Conservation (phyloP, 371 early-diverging fungal species). For the Vairimorpha necatrix region DNA sequence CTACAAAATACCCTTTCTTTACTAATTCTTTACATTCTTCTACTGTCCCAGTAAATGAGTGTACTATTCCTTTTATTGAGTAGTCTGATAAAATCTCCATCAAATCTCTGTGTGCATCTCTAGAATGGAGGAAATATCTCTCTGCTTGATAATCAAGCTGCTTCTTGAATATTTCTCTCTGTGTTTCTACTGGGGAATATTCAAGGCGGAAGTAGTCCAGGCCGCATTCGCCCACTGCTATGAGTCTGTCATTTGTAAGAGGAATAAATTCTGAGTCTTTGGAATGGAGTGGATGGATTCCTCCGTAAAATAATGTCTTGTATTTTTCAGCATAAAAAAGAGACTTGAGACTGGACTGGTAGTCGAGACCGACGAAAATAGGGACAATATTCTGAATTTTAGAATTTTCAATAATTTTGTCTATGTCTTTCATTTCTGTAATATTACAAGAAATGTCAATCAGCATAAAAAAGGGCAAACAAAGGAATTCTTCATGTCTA, state of each 20-base stretch:
- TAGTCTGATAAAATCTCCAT: conserved; percentile 60
- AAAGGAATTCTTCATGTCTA: neutral
- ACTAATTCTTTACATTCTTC: conserved; percentile 72
- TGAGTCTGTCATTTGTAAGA: conserved; percentile 68
- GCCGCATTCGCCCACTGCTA: conserved; percentile 69
- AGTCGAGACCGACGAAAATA: conserved; percentile 56
- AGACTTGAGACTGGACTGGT: conserved; percentile 21
- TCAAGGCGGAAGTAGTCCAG: conserved; percentile 66
- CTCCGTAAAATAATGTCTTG: conserved; percentile 52
- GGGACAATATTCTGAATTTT: conserved; percentile 39
- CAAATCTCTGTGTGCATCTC: conserved; percentile 66
- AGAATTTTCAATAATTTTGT: conserved; percentile 39
- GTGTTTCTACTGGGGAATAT: conserved; percentile 64
- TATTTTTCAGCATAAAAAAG: conserved; percentile 43
- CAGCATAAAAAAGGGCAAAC: conserved; percentile 10
- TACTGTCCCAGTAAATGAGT: conserved; percentile 77
- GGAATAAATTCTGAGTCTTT: conserved; percentile 54
- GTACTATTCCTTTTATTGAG: conserved; percentile 73
- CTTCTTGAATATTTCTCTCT: conserved; percentile 63
- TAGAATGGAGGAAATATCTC: conserved; percentile 66
- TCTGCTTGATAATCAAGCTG: conserved; percentile 61
- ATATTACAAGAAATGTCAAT: conserved; percentile 62
- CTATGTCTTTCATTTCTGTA: conserved; percentile 38
- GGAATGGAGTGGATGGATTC: conserved; percentile 58
- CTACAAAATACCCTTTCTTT: conserved; percentile 78